These are phyloP conservation scores for Neurospora sp. DNA, from an alignment of 495 filamentous ascomycete species.

Conservation along the genomic window DNA sequence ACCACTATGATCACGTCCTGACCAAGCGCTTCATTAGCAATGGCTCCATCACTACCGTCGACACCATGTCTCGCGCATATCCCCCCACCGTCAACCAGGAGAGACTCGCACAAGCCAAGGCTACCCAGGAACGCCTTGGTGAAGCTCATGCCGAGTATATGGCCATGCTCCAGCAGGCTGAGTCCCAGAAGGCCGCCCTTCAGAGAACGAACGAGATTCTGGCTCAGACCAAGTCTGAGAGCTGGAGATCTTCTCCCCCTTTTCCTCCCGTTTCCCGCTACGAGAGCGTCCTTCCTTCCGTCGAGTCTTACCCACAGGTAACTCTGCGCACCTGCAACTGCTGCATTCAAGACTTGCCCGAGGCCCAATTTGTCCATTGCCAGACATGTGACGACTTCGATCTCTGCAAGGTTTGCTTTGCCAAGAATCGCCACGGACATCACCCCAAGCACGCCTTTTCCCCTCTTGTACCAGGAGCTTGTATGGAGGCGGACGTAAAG, in stretches of 20 bases:
- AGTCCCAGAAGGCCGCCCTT: not conserved
- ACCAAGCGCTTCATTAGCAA: constrained; percentile 78
- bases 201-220: not conserved
- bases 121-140: constrained; percentile 10
- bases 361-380: constrained; percentile 77
- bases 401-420: constrained; percentile 75
- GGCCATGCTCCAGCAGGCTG: not conserved
- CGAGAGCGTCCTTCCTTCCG: constrained; percentile 13
- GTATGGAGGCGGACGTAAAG: constrained; percentile 43
- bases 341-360: constrained; percentile 70
- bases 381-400: constrained; percentile 80
- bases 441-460: constrained; percentile 80
- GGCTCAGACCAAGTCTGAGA: not conserved
- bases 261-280: constrained; percentile 1
- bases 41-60: constrained; percentile 73
- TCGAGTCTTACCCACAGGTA: constrained; percentile 13
- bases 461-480: constrained; percentile 46
- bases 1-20: constrained; percentile 73
- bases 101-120: constrained; percentile 6
- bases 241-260: constrained; percentile 1
- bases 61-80: constrained; percentile 65
- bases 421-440: constrained; percentile 73
- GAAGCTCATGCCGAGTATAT: not conserved
- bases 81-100: constrained; percentile 33
- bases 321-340: constrained; percentile 80